phyloP scores from a whole-genome alignment of 345 rosid species.

The Psidium guajava region DNA sequence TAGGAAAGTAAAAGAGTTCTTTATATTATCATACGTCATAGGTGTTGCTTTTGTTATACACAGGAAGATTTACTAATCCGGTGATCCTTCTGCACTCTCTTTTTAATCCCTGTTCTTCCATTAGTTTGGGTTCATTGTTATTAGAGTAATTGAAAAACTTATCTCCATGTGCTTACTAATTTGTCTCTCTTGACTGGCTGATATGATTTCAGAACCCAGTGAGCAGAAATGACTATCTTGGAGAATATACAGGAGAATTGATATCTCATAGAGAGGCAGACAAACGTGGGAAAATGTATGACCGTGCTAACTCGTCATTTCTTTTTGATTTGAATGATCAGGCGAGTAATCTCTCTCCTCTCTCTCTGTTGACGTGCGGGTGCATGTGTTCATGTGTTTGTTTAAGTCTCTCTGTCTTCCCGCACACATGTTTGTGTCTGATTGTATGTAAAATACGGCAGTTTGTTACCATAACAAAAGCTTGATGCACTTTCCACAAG shows the following conservation, averaged over 20 bases:
- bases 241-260: constrained; percentile 97
- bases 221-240: constrained; percentile 89
- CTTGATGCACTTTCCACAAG: background rate
- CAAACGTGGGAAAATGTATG: constrained; percentile 96
- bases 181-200: background rate
- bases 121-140: background rate
- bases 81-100: background rate
- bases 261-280: constrained; percentile 95
- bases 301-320: constrained; percentile 94
- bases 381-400: background rate
- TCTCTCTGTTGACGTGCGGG: background rate
- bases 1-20: background rate
- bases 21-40: background rate
- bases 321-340: constrained; percentile 98
- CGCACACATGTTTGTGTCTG: background rate
- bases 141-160: background rate
- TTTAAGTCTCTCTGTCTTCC: background rate
- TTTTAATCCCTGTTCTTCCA: background rate
- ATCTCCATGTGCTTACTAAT: background rate
- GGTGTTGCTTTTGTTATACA: background rate
- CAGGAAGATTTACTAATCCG: background rate
- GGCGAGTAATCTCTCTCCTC: constrained; percentile 29
- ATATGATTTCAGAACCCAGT: constrained; percentile 69
- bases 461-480: background rate
- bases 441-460: background rate